Base-by-base conservation (phyloP, 192 early-diverging fungal genomes). In the Obelidium mucronatum region DNA sequence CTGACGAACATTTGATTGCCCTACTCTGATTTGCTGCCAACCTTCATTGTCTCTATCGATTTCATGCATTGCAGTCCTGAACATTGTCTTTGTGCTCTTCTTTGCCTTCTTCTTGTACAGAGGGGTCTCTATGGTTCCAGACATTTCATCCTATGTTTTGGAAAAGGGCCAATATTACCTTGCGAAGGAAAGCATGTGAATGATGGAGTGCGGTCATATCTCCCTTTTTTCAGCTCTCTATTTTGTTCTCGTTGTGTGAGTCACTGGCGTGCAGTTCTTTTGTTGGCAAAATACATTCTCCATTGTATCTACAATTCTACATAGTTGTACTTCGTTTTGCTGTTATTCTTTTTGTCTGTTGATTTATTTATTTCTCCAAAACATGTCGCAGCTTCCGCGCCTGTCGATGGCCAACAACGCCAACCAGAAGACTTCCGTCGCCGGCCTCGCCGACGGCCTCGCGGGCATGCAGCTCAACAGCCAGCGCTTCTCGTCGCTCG, bases 71-170 rank as follows among this genome's bases (percentile, higher is more conserved):
- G 36, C 34, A 72, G 69, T 72, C 69, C 26, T 55, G 28, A 72
- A 72, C 55, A 39, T 28, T 17, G 56, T 72, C 22, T 72, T 72
- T 59, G 36, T 58, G 19, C 69, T 72, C 54, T 72, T 72, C 69
- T 72, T 72, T 36, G 54, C 28, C 51, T 72, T 72, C 69, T 72
- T 72, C 55, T 11, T 58, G 24, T 55, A n/a, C 55, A 28, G 69
- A 5, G 69, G 69, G 1, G 37, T 72, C 54, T 17, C 53, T 35
- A 54, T 72, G 69, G 24, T 72, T 33, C 69, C 69, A 35, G 69
- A 72, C 30, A 17, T 37, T 19, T 30, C 51, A 4, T 6, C 6
- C 6, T 72, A 59, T 36, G 24, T 72, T 3, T 15, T 72, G 22
- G 69, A 72, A 35, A 72, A 72, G 69, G 28, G 53, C 26, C 19